Conservation (phyloP, 371 early-diverging fungal species). For the Mycotypha africana region DNA sequence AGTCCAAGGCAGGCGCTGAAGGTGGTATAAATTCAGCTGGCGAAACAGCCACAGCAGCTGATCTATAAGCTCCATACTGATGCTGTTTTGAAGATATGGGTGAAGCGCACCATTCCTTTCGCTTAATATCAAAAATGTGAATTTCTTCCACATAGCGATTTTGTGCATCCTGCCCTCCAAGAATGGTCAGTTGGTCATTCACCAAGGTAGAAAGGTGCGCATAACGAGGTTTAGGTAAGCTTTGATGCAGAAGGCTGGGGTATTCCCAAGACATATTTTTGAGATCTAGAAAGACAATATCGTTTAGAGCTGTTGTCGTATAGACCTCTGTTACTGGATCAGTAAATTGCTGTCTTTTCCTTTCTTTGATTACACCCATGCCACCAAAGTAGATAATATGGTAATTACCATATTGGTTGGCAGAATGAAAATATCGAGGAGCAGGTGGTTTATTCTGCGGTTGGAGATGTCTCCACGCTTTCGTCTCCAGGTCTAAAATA, state of each 20-base stretch:
- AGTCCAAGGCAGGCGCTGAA: conserved; percentile 15
- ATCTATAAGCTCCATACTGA: conserved; percentile 68
- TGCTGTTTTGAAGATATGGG: conserved; percentile 42
- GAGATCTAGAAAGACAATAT: conserved; percentile 49
- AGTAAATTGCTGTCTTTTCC: too few relatives aligned
- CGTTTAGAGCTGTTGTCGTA: conserved; percentile 39
- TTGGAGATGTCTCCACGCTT: conserved; percentile 37
- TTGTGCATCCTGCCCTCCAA: conserved; percentile 69
- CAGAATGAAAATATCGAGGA: conserved; percentile 73
- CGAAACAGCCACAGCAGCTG: conserved; percentile 49
- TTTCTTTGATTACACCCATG: conserved; percentile 30
- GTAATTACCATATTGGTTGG: conserved; percentile 21
- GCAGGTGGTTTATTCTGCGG: conserved; percentile 23
- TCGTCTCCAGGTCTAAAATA: conserved; percentile 43
- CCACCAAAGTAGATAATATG: conserved; percentile 58
- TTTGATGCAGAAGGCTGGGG: conserved; percentile 3
- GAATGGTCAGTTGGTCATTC: conserved; percentile 47
- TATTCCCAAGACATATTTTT: conserved; percentile 42
- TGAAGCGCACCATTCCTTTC: conserved; percentile 49
- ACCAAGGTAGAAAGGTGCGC: conserved; percentile 60
- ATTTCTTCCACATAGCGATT: conserved; percentile 65
- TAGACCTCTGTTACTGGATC: background rate
- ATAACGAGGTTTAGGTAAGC: conserved; percentile 54
- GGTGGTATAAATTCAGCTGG: conserved; percentile 22
- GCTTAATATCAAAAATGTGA: conserved; percentile 53